Evolutionary conservation across 2,329 filamentous ascomycete species (phyloP).

Genomic region (Pyrenophora tritici-repentis): DNA sequence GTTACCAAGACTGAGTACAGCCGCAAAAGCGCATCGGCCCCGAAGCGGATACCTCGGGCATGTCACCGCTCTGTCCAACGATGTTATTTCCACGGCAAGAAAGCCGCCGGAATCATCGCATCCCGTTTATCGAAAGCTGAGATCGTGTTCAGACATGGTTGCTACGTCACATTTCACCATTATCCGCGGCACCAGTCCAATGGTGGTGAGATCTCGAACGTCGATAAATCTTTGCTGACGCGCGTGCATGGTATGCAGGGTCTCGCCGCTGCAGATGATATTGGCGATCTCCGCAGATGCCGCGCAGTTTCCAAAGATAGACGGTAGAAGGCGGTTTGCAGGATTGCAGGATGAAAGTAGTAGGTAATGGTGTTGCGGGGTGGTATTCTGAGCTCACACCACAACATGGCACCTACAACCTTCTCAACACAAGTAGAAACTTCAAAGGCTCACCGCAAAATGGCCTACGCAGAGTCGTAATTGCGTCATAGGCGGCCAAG

Average conservation of each 20-base stretch:
- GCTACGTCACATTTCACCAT: no score
- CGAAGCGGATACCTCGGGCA: no score
- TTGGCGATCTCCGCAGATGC: slow-evolving; percentile 15
- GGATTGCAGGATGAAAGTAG: neutral
- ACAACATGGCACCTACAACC: neutral
- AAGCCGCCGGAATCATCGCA: no score
- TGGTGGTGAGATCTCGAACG: slow-evolving; percentile 1
- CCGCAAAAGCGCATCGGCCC: no score
- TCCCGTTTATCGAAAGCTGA: no score
- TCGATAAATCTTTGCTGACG: slow-evolving; percentile 1
- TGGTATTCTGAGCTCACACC: neutral
- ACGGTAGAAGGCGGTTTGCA: neutral
- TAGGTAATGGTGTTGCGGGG: neutral
- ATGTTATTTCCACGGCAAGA: no score
- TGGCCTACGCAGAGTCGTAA: neutral
- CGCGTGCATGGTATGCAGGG: slow-evolving; percentile 7
- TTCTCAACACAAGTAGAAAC: neutral
- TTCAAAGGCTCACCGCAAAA: no score
- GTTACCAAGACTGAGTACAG: no score
- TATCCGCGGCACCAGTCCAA: no score
- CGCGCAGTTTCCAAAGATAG: slow-evolving; percentile 3
- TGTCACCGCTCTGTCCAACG: no score
- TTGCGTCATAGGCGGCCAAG: slow-evolving; percentile 8
- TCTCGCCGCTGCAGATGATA: slow-evolving; percentile 19
- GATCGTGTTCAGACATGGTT: no score